Conservation (phyloP, 2,329 filamentous ascomycete genomes). For the Aspergillus sp. region DNA sequence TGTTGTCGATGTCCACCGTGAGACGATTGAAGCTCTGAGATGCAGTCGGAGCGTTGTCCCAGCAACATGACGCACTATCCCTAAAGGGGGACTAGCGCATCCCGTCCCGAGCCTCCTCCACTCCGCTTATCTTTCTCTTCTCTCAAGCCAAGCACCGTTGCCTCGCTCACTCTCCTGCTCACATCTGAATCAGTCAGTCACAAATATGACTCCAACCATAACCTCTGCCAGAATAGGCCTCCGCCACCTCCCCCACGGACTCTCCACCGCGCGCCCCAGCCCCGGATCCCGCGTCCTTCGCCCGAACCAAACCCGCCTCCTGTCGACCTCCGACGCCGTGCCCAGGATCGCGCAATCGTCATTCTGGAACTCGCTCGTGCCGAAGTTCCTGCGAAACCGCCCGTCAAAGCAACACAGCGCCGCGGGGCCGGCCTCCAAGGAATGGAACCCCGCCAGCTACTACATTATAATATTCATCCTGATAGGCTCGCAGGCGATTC, state of each 20-base stretch:
- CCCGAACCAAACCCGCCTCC: constrained; percentile 11
- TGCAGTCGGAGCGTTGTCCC: constrained; percentile 6
- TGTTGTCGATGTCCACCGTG: constrained; percentile 8
- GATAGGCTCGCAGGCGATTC: constrained; percentile 91
- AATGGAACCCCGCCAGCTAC: constrained; percentile 74
- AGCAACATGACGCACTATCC: constrained; percentile 11
- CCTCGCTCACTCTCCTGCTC: too few species aligned
- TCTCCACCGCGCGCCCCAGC: background rate
- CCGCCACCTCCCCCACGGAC: constrained; percentile 1
- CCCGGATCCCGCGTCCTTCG: constrained; percentile 1
- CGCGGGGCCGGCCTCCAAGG: constrained; percentile 42
- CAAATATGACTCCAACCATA: constrained; percentile 10
- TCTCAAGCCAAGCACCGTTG: too few species aligned
- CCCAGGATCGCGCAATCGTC: constrained; percentile 48
- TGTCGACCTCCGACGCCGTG: constrained; percentile 18
- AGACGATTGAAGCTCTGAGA: too few species aligned
- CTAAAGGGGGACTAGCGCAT: constrained; percentile 6
- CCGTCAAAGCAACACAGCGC: constrained; percentile 19
- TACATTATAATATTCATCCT: constrained; percentile 74
- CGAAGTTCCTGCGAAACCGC: constrained; percentile 44
- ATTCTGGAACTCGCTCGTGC: constrained; percentile 62
- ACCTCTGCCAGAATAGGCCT: constrained; percentile 7
- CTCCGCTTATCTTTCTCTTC: too few species aligned
- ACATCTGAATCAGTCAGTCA: too few species aligned
- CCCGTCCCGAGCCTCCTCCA: too few species aligned